Evolutionary conservation across 2,329 filamentous ascomycete genomes (phyloP), one percentile per base, ranked within the genome.

Genomic region (Didymella segeticola): DNA sequence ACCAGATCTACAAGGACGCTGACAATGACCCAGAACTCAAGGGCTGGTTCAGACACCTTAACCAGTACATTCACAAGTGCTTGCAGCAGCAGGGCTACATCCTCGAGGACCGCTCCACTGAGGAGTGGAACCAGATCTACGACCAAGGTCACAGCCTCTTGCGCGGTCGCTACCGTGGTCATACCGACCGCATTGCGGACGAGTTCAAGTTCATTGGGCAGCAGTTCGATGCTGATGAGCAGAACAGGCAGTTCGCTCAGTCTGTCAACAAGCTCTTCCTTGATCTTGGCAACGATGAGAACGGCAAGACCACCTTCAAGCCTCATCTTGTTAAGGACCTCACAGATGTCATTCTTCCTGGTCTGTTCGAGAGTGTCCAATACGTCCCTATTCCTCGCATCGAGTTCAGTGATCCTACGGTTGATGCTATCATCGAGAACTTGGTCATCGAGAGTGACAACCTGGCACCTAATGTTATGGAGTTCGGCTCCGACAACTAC

Each of bases 391-490:
- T 99, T 43, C 95, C 95, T 19, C 89, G 95, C 50, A 96, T 99
- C 56, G 95, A 99, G 79, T 95, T 92, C 70, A 89, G 86, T 1
- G 95, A 98, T 66, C 82, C 84, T 2, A 86, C 88, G 81, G 82
- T 96, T 45, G 95, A 99, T 75, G 89, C 89, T 42, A 85, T 98
- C 42, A 85, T 99, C 37, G 95, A 99, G 80, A 99, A 99, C 75
- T 80, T 99, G 10, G 89, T 97, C 38, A 84, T 99, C 46, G 95
- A 99, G 79, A 93, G 91, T 62, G 93, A 98, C 80, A 99, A 99
- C 78, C 87, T 99, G 65, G 91, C 93, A 78, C 95, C 95, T 60
- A 99, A 99, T 67, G 83, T 93, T 5, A 76, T 96, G 31, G 93
- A 99, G 75, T 83, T 98, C 57, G 85, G 87, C 54, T 95, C 87